phyloP scores from a whole-genome alignment of 2,329 filamentous ascomycete species.

The Paraphaeosphaeria sporulosa region DNA sequence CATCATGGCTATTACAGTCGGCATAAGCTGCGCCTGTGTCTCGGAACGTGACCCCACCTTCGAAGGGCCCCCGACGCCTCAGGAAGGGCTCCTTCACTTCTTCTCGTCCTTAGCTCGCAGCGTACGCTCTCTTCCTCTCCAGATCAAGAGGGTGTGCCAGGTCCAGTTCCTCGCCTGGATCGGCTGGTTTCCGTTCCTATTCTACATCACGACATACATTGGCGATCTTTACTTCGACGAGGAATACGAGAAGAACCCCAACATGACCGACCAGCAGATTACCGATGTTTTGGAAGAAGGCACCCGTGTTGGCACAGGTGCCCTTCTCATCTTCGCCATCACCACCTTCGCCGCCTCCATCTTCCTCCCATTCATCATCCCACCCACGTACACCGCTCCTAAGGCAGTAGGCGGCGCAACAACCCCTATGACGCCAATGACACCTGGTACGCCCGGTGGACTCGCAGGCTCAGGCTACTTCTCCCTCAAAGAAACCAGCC shows the following conservation, averaged over 20 bases:
- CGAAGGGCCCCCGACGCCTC: constrained; percentile 68
- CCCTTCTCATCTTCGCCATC: constrained; percentile 85
- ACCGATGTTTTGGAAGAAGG: constrained; percentile 83
- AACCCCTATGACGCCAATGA: constrained; percentile 51
- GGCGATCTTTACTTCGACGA: constrained; percentile 92
- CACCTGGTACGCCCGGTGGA: constrained; percentile 42
- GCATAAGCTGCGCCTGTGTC: constrained; percentile 73
- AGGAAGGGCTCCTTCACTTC: constrained; percentile 75
- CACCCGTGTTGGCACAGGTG: constrained; percentile 87
- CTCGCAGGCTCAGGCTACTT: constrained; percentile 46
- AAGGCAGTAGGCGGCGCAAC: constrained; percentile 42
- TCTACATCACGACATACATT: constrained; percentile 94
- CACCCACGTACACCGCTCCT: constrained; percentile 73
- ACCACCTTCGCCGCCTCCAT: constrained; percentile 84
- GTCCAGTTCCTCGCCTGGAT: constrained; percentile 79
- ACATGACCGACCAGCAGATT: constrained; percentile 78
- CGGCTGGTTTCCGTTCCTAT: constrained; percentile 93
- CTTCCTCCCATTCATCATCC: constrained; percentile 83
- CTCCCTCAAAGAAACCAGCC: constrained; percentile 30
- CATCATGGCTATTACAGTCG: constrained; percentile 72
- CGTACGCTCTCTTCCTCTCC: constrained; percentile 78
- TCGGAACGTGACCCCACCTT: constrained; percentile 81
- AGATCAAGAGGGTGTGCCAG: constrained; percentile 79
- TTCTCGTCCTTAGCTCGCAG: constrained; percentile 80
- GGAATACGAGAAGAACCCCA: constrained; percentile 76